phyloP scores from a whole-genome alignment of 2,329 filamentous ascomycete species.

The Lasiodiplodia sp. region DNA sequence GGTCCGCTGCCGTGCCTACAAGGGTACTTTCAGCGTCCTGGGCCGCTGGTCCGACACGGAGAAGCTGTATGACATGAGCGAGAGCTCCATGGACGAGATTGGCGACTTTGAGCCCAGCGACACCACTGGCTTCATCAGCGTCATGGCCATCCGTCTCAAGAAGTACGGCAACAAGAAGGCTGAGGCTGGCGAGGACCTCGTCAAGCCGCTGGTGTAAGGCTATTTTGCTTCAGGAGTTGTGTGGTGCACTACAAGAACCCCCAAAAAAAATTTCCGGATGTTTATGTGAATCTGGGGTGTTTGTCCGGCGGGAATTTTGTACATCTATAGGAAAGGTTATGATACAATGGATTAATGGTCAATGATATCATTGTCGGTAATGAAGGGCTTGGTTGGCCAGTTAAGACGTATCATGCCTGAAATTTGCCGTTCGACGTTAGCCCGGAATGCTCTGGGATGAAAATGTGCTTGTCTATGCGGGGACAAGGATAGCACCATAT shows the following conservation, averaged over 20 bases:
- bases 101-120: conserved; percentile 71
- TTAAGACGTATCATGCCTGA: neutral
- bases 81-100: conserved; percentile 74
- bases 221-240: neutral
- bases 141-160: conserved; percentile 65
- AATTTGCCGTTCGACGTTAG: too few species aligned
- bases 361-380: neutral
- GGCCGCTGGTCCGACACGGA: conserved; percentile 68
- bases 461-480: too few species aligned
- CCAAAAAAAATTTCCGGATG: neutral
- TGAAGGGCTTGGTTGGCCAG: neutral
- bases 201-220: conserved; percentile 17
- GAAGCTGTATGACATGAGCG: conserved; percentile 72
- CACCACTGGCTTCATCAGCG: conserved; percentile 73
- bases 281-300: neutral
- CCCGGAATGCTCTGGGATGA: too few species aligned
- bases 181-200: conserved; percentile 30
- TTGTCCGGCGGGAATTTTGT: neutral
- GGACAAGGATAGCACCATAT: too few species aligned
- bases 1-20: conserved; percentile 70
- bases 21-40: conserved; percentile 69
- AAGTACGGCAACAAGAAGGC: conserved; percentile 32
- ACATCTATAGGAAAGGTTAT: conserved; percentile 22
- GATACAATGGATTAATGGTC: conserved; percentile 26
- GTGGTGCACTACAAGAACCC: neutral